A percentile compares a stretch with the other conserved stretches of the same genome.
These are phyloP conservation scores for Colletotrichum sojae DNA, from an alignment of 2,329 filamentous ascomycete genomes.

Conservation along the genomic window DNA sequence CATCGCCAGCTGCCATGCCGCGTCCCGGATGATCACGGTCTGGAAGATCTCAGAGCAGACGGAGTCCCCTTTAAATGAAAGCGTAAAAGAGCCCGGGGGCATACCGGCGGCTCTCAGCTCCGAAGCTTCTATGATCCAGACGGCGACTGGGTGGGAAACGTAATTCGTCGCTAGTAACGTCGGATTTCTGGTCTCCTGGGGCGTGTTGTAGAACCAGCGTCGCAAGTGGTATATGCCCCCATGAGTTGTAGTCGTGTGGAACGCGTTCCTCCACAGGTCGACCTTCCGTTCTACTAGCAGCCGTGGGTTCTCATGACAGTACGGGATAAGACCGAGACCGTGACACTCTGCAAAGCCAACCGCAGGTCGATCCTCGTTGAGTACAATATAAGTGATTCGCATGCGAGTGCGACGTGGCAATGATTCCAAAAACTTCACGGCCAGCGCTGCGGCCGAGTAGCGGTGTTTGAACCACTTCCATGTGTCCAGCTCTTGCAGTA, in stretches of 20 bases:
- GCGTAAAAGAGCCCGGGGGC: constrained; percentile 13
- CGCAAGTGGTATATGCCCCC: fast-evolving
- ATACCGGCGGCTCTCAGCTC: neutral
- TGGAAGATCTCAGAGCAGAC: constrained; percentile 12
- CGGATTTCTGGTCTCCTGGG: neutral
- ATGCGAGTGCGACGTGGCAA: neutral
- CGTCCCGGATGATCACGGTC: constrained; percentile 10
- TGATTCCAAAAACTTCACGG: neutral
- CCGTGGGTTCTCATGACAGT: neutral
- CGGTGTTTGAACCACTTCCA: neutral
- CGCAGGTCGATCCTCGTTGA: neutral
- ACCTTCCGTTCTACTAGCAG: constrained; percentile 1
- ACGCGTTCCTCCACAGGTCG: neutral
- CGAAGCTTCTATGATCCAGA: constrained; percentile 12
- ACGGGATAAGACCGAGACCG: constrained; percentile 9
- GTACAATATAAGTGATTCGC: neutral
- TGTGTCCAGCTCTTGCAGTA: neutral
- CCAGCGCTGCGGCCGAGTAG: neutral
- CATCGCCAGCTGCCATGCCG: constrained; percentile 15
- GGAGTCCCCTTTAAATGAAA: constrained; percentile 1
- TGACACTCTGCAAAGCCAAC: constrained; percentile 2
- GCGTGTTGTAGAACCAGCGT: neutral
- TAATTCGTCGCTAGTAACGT: too few relatives aligned
- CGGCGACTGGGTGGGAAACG: neutral
- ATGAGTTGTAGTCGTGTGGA: neutral